Evolutionary conservation across 345 rosid genomes (phyloP), one percentile per base, ranked within the genome.

Genomic region (Populus deltoides): DNA sequence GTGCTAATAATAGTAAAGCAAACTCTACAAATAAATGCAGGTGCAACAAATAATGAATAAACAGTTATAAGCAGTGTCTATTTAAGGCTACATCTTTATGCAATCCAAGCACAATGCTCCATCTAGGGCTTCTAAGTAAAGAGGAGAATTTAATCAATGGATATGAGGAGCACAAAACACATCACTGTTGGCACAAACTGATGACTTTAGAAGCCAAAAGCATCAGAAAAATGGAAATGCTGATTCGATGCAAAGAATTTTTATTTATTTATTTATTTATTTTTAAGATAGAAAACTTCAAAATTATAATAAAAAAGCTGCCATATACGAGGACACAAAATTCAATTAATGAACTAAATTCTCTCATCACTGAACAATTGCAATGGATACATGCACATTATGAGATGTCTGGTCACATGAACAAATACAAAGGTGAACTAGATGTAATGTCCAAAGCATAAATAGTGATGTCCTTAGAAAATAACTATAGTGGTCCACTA

Each of bases 11-110:
- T 16, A 43, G 69, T 70, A 57, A 81, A 36, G 51, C 12, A 15
- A 62, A 75, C 36, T 72, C 70, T 65, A 53, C 73, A 73, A 68
- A 51, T 61, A n/a, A 5, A 75, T 33, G 36, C 55, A 70, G 25
- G 36, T 62, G 15, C 22, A 47, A 73, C 66, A 66, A 25, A n/a
- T 61, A 81, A 18, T 15, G 22, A 38, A 51, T 31, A 73, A 29
- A 74, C 70, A n/a, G 2, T 25, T 29, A 45, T 20, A 53, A 18
- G 74, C 25, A 55, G 8, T 29, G 62, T 27, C 65, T 6, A 72
- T 63, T 47, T 22, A 29, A 57, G 8, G 45, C 39, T 45, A 38
- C 18, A 65, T 49, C 8, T 22, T 9, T 51, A 33, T 43, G 59
- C 13, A 47, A 45, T 49, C 45, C 59, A 49, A 17, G 27, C 51